Evolutionary conservation across 208 protist genomes (phyloP), one percentile per base, ranked within the genome.

Genomic region (Crithidia bombi): DNA sequence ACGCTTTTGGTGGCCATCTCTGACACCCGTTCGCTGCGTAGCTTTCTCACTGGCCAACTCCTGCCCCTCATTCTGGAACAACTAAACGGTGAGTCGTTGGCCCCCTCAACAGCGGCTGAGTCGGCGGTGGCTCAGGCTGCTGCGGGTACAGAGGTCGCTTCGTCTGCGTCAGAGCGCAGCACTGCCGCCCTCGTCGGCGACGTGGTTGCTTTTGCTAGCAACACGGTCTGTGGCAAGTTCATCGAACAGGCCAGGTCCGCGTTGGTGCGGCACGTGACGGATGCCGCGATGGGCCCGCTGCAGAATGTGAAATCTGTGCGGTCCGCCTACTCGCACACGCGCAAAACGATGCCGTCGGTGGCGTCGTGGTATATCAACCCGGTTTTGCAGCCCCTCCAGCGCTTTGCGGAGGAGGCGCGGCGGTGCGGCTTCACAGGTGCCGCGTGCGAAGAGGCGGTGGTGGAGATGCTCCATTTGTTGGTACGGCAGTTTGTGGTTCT

Each of bases 291-390:
- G 44, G 63, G 56, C 3, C 79, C 80, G 23, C 65, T 96, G 44
- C 89, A 96, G 64, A 84, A 91, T 63, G 73, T 94, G 30, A 82
- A 84, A 32, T 86, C 89, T 9, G 83, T 96, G 2, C 86, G 85
- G 30, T 90, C 90, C 11, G 68, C 77, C 6, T 94, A 91, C 55
- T 82, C 84, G 10, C 85, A 91, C 69, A 94, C 82, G 52, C 79
- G 79, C 30, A 89, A 90, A 65, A 78, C 81, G 28, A 55, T 87
- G 26, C 91, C 91, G 3, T 86, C 86, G 1, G 49, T 75, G 10
- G 51, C 87, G 30, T 94, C 91, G 21, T 94, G 87, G 89, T 96
- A 87, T 59, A 73, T 93, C 7, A 41, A 71, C 11, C 75, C 66
- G 26, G 79, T 84, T 28, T 30, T 90, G 25, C 80, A 85, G 26